Base-by-base conservation (phyloP, 495 filamentous ascomycete species). In the Podospora appendiculata region DNA sequence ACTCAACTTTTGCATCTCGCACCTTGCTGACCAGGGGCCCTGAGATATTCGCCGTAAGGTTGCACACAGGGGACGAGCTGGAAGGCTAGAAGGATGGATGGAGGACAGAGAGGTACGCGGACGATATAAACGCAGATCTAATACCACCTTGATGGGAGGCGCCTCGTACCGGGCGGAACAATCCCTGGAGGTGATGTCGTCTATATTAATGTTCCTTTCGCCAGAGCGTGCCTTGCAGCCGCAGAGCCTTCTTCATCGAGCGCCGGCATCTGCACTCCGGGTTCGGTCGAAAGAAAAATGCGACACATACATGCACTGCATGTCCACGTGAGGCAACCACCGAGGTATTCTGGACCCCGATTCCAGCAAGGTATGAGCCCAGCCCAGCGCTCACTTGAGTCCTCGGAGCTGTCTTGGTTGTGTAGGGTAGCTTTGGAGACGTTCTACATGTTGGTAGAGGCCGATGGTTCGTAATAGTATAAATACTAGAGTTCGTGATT, bases 71-170 rank as follows among this genome's bases (percentile, higher is more conserved):
- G 25, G 25, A 10, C 25, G 35, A 34, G 11, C 25, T 51, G 47
- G 32, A 17, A 40, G 33, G 9, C 14, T 49, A 48, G 41, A 33
- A 56, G 48, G 39, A 41, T 39, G 39, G 41, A 57, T 54, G 55
- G 51, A 55, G 54, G 48, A 50, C 52, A 54, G 16, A 47, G 25
- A 25, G 25, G 25, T 25, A 25, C 25, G 25, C 45, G 54, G 32
- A 49, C 32, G 38, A 55, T 60, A 65, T 67, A 63, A 56, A 60
- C 57, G 53, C 59, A 60, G 42, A 51, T 45, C 32, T 41, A 33
- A 62, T 61, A 52, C 53, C 54, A 57, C 59, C 45, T 50, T 57
- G 39, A 45, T 54, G 55, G 48, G 51, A 52, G 41, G 51, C 32
- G 48, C 51, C 32, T 45, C 51, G 41, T 47, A 41, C 18, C 42